phyloP scores from a whole-genome alignment of 768 basidiomycete genomes.

The Tulasnella sp. region DNA sequence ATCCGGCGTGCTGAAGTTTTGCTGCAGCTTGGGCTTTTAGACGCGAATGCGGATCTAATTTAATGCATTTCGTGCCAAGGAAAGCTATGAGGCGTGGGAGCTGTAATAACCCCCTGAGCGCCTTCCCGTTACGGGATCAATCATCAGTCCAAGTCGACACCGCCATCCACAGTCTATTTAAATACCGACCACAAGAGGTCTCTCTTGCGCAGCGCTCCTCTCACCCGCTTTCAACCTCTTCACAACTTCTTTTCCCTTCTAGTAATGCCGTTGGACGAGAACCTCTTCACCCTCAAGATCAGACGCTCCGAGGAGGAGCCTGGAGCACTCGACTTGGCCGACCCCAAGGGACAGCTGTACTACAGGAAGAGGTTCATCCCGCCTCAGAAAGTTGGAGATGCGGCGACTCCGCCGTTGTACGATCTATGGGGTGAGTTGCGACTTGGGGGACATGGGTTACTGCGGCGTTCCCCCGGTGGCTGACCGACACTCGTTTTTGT shows the following conservation, averaged over 20 bases:
- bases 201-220: neutral
- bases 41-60: too few species aligned
- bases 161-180: neutral
- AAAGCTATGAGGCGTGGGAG: neutral
- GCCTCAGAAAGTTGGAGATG: neutral
- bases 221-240: neutral
- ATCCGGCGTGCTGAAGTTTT: neutral
- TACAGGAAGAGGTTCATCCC: constrained; percentile 53
- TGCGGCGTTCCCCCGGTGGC: neutral
- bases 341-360: constrained; percentile 48
- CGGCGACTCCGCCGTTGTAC: neutral
- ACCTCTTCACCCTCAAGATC: constrained; percentile 63
- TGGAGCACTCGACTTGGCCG: constrained; percentile 56
- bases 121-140: neutral
- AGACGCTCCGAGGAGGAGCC: constrained; percentile 46
- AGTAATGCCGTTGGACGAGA: constrained; percentile 51
- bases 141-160: neutral
- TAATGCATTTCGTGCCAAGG: too few species aligned
- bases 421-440: neutral
- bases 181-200: neutral
- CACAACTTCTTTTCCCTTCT: neutral
- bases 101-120: neutral
- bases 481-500: neutral
- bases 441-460: neutral
- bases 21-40: too few species aligned